Evolutionary conservation across 2,329 filamentous ascomycete species (phyloP), one percentile per base, ranked within the genome.

Genomic region (Xylaria sp.): DNA sequence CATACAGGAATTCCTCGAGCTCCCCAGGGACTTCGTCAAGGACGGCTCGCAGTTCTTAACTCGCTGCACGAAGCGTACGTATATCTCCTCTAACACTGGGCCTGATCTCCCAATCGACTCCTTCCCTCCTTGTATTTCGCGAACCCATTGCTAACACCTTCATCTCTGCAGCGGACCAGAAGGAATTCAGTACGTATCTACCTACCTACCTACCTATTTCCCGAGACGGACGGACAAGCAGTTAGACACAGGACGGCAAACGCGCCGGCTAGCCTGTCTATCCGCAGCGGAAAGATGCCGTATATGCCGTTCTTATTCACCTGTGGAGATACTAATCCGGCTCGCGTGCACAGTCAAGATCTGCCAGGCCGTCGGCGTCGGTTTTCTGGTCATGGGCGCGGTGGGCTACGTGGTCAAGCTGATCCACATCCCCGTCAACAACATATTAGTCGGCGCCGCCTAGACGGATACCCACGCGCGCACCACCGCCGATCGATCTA

Each of bases 331-430:
- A 34, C 29, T 34, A 34, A 34, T 13, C 29, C 29, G 11, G 29
- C 29, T 13, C 9, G 29, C 29, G 29, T 34, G 6, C 3, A 13
- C 9, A 34, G 29, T 57, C 19, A 50, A 60, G 40, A 59, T 66
- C 46, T 62, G 57, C 66, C 77, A 80, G 74, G 86, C 86, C 57
- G 86, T 89, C 58, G 86, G 85, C 54, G 80, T 87, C 59, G 86
- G 86, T 55, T 89, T 89, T 74, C 72, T 89, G 59, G 81, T 88
- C 72, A 88, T 88, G 85, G 85, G 85, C 59, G 83, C 84, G 44
- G 86, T 88, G 53, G 86, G 86, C 59, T 89, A 88, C 73, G 72
- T 89, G 59, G 84, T 89, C 69, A 88, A 89, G 79, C 78, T 89
- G 68, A 86, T 88, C 61, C 85, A 88, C 71, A 87, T 88, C 44